phyloP scores from a whole-genome alignment of 208 protist species.

The Phytomonas sp. region DNA sequence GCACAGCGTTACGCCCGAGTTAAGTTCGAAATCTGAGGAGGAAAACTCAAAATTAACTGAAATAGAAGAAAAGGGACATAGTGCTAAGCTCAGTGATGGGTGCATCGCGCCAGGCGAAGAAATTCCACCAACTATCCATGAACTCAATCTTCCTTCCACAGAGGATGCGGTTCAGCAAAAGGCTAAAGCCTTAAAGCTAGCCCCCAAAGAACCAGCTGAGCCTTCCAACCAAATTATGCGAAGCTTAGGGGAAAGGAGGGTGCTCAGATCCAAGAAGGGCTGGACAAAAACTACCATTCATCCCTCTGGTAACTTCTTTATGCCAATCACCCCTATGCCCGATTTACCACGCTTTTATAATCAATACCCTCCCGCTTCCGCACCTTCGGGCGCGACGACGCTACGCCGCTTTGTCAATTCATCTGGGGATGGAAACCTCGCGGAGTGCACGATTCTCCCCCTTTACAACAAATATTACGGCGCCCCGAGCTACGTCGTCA shows the following conservation, averaged over 20 bases:
- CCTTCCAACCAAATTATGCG: too few species aligned
- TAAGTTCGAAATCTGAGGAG: background rate
- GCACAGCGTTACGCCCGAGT: background rate
- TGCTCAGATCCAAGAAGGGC: too few species aligned
- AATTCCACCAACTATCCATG: too few species aligned
- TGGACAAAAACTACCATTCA: too few species aligned
- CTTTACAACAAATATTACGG: slow-evolving; percentile 1
- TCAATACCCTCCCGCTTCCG: background rate
- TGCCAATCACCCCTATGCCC: background rate
- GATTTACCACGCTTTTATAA: background rate
- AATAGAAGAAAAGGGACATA: background rate
- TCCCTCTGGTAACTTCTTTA: background rate
- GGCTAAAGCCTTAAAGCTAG: too few species aligned
- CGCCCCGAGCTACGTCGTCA: slow-evolving; percentile 22
- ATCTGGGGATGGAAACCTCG: background rate
- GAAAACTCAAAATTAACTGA: background rate
- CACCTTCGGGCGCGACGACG: background rate
- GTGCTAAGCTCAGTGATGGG: background rate
- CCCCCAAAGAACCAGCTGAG: too few species aligned
- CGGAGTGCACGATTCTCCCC: background rate
- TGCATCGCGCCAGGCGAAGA: too few species aligned
- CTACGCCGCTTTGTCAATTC: background rate
- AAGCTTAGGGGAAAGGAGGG: too few species aligned
- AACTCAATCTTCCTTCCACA: too few species aligned
- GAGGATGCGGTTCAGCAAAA: too few species aligned